phyloP scores from a whole-genome alignment of 257 asterid species.

The Solanum peruvianum region DNA sequence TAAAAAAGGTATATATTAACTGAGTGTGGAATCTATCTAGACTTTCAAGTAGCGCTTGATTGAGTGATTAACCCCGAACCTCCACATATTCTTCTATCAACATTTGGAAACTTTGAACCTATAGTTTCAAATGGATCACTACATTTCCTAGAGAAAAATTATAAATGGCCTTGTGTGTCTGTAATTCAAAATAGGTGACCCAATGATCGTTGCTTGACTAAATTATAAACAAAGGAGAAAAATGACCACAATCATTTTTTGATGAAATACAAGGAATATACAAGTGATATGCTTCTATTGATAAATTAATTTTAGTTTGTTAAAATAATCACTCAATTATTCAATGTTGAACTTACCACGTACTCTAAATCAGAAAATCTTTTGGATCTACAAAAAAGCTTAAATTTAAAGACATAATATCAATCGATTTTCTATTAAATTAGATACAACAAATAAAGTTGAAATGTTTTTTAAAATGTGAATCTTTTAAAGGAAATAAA shows the following conservation, averaged over 20 bases:
- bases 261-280: background rate
- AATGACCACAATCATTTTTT: background rate
- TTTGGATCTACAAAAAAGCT: background rate
- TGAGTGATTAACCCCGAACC: background rate
- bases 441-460: background rate
- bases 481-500: no score
- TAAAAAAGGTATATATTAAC: background rate
- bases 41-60: background rate
- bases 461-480: no score
- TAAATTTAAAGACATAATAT: no score
- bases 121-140: background rate
- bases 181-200: background rate
- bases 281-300: background rate
- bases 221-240: background rate
- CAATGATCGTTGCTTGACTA: background rate
- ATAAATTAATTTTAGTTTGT: no score
- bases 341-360: background rate
- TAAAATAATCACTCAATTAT: background rate
- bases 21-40: background rate
- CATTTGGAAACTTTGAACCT: background rate
- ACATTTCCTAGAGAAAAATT: background rate
- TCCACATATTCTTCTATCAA: background rate
- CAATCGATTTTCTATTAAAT: no score
- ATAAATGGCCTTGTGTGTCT: background rate
- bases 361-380: background rate